Evolutionary conservation across 1,284 basidiomycete species (phyloP), one percentile per base, ranked within the genome.

Genomic region (Trametes versicolor): DNA sequence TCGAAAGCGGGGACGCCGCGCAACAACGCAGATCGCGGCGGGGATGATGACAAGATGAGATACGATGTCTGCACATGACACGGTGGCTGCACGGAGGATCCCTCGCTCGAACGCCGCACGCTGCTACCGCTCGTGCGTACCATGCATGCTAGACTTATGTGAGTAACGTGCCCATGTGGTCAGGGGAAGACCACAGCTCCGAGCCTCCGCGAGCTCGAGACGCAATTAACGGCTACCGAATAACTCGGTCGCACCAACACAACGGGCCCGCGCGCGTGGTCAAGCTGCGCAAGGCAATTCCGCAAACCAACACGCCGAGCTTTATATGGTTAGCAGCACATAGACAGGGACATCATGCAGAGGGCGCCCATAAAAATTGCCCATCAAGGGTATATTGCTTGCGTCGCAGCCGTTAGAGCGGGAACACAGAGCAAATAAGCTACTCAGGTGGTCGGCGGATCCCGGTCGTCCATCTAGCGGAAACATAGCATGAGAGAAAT

Each of bases 11-110:
- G 12, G 50, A 36, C 36, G 25, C 37, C 52, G 19, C 36, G 21
- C 52, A 53, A 53, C 21, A 41, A 27, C 37, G 52, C 36, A 53
- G 52, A 53, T 53, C 52, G 37, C 39, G 52, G 37, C 52, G 52
- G 10, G 23, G 52, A 53, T n/a, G 52, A 19, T 4, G 27, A 17
- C 52, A 27, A 21, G 15, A 53, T 39, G 52, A 53, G 52, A 53
- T 53, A 39, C 52, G 52, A 53, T 53, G 52, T 36, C 34, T 37
- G 34, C 10, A 5, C 21, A 25, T 37, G 21, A 39, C 52, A 41
- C 21, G 21, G 36, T 32, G 37, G 25, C 15, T 8, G 37, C 34
- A 15, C 36, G 37, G 23, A 41, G 13, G 36, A 12, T 36, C 27
- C 19, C 29, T 43, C 25, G 34, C 29, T 43, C 25, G 34, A 8